A percentile compares a stretch with the other conserved stretches of the same genome.
Conservation (phyloP, 2,329 filamentous ascomycete genomes). For the Beauveria rudraprayagi region DNA sequence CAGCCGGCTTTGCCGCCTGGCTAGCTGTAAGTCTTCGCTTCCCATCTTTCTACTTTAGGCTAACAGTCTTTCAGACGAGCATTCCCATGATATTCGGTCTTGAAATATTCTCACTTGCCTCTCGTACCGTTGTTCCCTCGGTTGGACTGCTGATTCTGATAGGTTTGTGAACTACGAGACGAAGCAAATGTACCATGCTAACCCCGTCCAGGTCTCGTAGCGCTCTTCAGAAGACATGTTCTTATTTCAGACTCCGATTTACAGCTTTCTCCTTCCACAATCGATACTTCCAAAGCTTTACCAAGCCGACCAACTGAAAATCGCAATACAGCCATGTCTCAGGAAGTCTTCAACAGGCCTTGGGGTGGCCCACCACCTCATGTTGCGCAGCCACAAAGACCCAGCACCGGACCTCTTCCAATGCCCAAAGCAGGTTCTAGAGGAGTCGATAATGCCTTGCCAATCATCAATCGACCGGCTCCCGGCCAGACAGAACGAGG, state of each 20-base stretch:
- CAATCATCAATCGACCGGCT: conserved; percentile 30
- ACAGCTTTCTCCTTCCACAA: not conserved
- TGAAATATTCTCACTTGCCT: conserved; percentile 30
- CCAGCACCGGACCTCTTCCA: not conserved
- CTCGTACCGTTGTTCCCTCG: conserved; percentile 43
- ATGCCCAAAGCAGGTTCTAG: not conserved
- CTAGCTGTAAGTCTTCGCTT: conserved; percentile 37
- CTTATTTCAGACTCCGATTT: not conserved
- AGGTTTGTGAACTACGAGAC: conserved; percentile 23
- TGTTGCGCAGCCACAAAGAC: not conserved
- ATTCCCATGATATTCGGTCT: conserved; percentile 43
- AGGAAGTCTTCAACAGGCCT: not conserved
- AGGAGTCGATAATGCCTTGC: conserved; percentile 20
- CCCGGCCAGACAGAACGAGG: conserved; percentile 28
- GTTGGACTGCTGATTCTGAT: conserved; percentile 41
- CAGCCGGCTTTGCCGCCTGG: conserved; percentile 43
- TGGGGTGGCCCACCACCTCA: not conserved
- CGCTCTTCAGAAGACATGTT: not conserved
- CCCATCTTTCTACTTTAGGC: not conserved
- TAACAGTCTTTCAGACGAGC: conserved; percentile 34
- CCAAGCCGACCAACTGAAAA: not conserved
- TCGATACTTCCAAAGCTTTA: conserved; percentile 1
- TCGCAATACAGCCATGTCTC: not conserved
- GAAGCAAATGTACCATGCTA: not conserved
- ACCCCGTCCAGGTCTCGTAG: not conserved